Percentiles rank a stretch among this genome's conserved stretches.
These are phyloP conservation scores for Zarea fungicola DNA, from an alignment of 2,329 filamentous ascomycete species.

Conservation along the genomic window DNA sequence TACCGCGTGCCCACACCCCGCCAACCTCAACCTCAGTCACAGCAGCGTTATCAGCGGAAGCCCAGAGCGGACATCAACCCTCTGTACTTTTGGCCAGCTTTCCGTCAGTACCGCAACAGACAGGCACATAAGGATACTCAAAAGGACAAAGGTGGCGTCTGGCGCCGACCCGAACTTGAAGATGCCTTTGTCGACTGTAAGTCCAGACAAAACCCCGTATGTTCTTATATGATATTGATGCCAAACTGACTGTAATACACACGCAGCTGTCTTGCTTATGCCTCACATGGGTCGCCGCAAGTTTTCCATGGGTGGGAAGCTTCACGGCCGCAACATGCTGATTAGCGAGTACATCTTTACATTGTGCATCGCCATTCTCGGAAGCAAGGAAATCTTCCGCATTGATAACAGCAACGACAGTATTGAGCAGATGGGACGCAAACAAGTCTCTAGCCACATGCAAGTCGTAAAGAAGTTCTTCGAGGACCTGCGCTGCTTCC, in stretches of 20 bases:
- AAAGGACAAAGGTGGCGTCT: conserved; percentile 56
- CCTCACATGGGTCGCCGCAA: conserved; percentile 63
- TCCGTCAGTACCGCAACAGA: conserved; percentile 60
- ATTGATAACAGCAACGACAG: conserved; percentile 40
- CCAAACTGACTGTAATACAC: neutral
- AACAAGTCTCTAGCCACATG: conserved; percentile 67
- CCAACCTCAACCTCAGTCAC: conserved; percentile 30
- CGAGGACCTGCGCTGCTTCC: conserved; percentile 55
- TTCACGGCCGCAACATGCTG: conserved; percentile 64
- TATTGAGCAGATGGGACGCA: conserved; percentile 47
- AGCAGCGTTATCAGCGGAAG: conserved; percentile 30
- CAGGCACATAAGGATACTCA: conserved; percentile 57
- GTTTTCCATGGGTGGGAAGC: conserved; percentile 58
- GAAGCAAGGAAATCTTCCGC: conserved; percentile 38
- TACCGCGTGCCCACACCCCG: conserved; percentile 33
- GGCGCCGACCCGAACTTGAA: conserved; percentile 50
- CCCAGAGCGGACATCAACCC: conserved; percentile 46
- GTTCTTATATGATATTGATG: conserved; percentile 19
- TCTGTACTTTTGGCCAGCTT: conserved; percentile 57
- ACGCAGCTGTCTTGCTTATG: conserved; percentile 56
- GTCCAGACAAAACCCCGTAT: conserved; percentile 24
- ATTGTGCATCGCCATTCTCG: conserved; percentile 33
- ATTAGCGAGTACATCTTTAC: conserved; percentile 61
- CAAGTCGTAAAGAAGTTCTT: conserved; percentile 66
- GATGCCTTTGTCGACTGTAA: conserved; percentile 63